Evolutionary conservation across 202 grass and related monocot species (phyloP), one percentile per base, ranked within the genome.

Genomic region (Carex arenaria): DNA sequence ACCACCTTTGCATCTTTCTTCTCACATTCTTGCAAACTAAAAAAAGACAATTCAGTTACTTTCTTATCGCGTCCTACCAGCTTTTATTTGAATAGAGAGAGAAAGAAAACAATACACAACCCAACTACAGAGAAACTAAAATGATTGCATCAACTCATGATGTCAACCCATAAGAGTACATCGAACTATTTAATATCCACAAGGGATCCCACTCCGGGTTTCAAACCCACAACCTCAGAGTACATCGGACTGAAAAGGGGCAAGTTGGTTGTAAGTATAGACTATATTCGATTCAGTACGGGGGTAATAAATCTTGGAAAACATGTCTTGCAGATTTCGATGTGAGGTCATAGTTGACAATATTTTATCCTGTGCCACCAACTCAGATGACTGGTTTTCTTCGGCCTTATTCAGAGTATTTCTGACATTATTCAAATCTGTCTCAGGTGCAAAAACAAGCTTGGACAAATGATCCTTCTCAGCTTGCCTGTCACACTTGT

Each of bases 401-500:
- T 94, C 86, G 81, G 90, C 83, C 88, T 87, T 85, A 64, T 90
- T 90, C 73, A 91, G 64, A 85, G 91, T 92, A 84, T 87, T 97
- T 86, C 89, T 92, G 54, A 91, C 88, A 90, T 87, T 97, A 87
- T 83, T 89, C 77, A 92, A 97, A 69, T 97, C 94, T 5, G 85
- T 92, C 87, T 94, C 91, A 84, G 88, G 84, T 59, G 94, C 89
- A 64, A 97, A 97, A 70, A 97, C 86, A 49, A 97, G 85, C 76
- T 97, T 97, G 47, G 94, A 97, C 79, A 94, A 80, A 38, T 94
- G 91, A 87, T 97, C 89, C 80, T 97, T 97, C 85, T 90, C 89
- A 47, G 91, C 86, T 86, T 97, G 94, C 65, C 89, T 92, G 20
- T 92, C 90, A 65, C 92, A 94, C 81, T 97, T 97, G 61, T 97